A percentile compares a stretch with the other conserved stretches of the same genome.
Evolutionary conservation across 257 asterid genomes (phyloP).

Genomic region (Petrea volubilis): DNA sequence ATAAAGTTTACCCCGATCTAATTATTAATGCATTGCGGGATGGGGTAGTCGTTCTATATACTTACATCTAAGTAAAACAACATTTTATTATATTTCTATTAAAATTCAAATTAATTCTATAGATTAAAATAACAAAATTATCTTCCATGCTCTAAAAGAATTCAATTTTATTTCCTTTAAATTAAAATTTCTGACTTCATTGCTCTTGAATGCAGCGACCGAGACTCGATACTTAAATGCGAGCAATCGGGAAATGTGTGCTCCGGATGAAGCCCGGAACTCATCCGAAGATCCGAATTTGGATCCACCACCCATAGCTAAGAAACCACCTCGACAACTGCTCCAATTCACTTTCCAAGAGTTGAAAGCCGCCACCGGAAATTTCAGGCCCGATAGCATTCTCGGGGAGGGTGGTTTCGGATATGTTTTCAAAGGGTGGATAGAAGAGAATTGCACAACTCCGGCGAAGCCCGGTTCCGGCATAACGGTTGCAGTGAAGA

Average conservation of each 20-base stretch:
- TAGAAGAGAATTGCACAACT: conserved; percentile 89
- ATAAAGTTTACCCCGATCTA: too few species aligned
- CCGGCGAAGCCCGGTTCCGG: conserved; percentile 98
- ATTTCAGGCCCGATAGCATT: conserved; percentile 91
- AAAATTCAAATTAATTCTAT: too few species aligned
- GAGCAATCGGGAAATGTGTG: conserved; percentile 83
- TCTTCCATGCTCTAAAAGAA: too few species aligned
- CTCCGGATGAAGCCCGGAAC: conserved; percentile 62
- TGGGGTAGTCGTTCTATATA: too few species aligned
- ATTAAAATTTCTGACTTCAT: background rate
- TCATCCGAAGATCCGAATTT: conserved; percentile 51
- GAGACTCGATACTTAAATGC: conserved; percentile 83
- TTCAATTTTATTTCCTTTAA: too few species aligned
- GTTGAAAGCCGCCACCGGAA: conserved; percentile 89
- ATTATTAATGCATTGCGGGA: too few species aligned
- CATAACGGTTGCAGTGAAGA: conserved; percentile 90
- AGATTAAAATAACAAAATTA: too few species aligned
- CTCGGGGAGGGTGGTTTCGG: conserved; percentile 99
- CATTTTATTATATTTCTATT: too few species aligned
- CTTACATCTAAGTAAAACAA: too few species aligned
- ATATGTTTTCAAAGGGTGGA: conserved; percentile 95
- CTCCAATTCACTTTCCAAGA: conserved; percentile 79
- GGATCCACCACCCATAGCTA: conserved; percentile 36
- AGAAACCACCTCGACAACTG: conserved; percentile 54
- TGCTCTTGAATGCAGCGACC: conserved; percentile 51